These are phyloP conservation scores for Trichoderma brevicompactum DNA, from an alignment of 2,329 filamentous ascomycete species.

Conservation along the genomic window DNA sequence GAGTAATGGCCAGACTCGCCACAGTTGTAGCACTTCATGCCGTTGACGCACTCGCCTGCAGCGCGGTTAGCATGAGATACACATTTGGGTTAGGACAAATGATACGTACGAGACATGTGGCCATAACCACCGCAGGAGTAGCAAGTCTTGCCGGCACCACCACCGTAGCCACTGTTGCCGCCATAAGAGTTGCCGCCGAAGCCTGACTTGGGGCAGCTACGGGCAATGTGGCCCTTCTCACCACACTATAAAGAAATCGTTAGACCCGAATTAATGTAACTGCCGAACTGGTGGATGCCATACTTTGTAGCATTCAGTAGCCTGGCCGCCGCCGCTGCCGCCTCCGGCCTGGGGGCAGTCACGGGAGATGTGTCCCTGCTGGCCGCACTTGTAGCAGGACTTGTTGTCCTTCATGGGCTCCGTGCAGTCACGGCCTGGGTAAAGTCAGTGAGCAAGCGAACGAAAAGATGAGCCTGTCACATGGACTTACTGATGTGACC, in stretches of 20 bases:
- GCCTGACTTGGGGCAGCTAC: conserved; percentile 76
- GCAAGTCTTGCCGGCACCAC: conserved; percentile 78
- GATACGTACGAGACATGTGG: conserved; percentile 81
- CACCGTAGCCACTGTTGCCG: conserved; percentile 53
- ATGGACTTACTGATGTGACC: conserved; percentile 77
- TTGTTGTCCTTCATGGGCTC: conserved; percentile 85
- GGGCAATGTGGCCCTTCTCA: conserved; percentile 93
- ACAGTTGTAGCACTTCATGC: conserved; percentile 99
- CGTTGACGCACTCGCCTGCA: conserved; percentile 87
- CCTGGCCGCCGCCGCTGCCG: conserved; percentile 44
- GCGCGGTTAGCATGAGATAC: conserved; percentile 33
- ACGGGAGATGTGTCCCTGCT: conserved; percentile 87
- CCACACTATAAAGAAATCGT: conserved; percentile 66
- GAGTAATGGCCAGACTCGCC: conserved; percentile 92
- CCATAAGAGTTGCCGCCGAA: conserved; percentile 50
- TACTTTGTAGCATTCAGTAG: conserved; percentile 88
- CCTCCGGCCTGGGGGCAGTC: conserved; percentile 69
- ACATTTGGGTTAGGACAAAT: neutral
- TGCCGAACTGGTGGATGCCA: neutral
- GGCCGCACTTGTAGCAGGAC: conserved; percentile 78
- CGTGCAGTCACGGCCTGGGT: conserved; percentile 82
- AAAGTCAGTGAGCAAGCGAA: conserved; percentile 13
- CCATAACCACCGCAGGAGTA: conserved; percentile 97
- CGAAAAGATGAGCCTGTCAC: neutral
- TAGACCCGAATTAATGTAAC: neutral